phyloP scores from a whole-genome alignment of 2,329 filamentous ascomycete genomes.

The Cladosporium sp. region DNA sequence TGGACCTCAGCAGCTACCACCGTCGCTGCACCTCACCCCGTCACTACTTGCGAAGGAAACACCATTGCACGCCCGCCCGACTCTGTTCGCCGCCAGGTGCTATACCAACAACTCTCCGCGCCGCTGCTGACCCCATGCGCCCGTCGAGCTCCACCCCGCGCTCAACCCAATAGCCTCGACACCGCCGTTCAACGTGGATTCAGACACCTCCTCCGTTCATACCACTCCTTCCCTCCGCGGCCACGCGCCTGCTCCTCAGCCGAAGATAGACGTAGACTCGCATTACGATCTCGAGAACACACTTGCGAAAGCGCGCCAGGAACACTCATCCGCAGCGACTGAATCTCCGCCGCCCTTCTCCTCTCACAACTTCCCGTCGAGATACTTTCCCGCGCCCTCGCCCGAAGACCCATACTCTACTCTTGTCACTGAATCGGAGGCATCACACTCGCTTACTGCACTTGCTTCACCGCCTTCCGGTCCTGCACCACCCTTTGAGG shows the following conservation, averaged over 20 bases:
- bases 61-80: not conserved
- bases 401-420: slow-evolving; percentile 47
- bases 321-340: slow-evolving; percentile 34
- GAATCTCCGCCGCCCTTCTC: slow-evolving; percentile 62
- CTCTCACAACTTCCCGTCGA: slow-evolving; percentile 59
- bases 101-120: not conserved
- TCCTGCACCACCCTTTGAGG: slow-evolving; percentile 47
- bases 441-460: slow-evolving; percentile 41
- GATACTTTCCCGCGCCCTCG: slow-evolving; percentile 52
- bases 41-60: not conserved
- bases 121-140: not conserved
- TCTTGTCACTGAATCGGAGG: slow-evolving; percentile 30
- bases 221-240: slow-evolving; percentile 30
- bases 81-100: not conserved
- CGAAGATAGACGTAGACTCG: slow-evolving; percentile 29
- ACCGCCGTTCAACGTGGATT: slow-evolving; percentile 26
- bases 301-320: slow-evolving; percentile 12
- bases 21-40: not conserved
- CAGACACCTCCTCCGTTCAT: slow-evolving; percentile 30
- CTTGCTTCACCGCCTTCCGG: slow-evolving; percentile 37
- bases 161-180: not conserved
- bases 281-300: slow-evolving; percentile 24
- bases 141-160: not conserved
- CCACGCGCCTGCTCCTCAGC: slow-evolving; percentile 16
- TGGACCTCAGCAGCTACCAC: not conserved